Evolutionary conservation across 176 grass and related monocot species (phyloP).

Genomic region (Chloris gayana): DNA sequence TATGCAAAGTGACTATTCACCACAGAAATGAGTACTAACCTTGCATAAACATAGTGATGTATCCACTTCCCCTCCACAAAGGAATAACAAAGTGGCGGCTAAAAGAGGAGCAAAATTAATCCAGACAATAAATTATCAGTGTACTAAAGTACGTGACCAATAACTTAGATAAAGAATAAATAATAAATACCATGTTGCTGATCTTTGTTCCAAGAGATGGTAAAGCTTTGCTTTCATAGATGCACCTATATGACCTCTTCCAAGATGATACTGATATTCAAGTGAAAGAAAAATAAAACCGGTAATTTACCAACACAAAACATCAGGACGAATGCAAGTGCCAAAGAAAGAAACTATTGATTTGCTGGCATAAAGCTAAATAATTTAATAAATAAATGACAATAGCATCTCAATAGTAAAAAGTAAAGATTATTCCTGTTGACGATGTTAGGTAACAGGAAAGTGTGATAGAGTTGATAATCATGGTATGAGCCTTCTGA

Average conservation of each 20-base stretch:
- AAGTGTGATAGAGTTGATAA: conserved; percentile 3
- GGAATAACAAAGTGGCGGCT: conserved; percentile 96
- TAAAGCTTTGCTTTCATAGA: conserved; percentile 88
- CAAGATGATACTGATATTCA: conserved; percentile 84
- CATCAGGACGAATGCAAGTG: background rate
- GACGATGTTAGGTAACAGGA: background rate
- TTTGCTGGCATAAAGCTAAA: background rate
- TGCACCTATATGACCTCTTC: conserved; percentile 90
- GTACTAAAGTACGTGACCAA: background rate
- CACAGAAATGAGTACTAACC: conserved; percentile 56
- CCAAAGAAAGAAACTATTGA: background rate
- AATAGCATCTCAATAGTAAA: background rate
- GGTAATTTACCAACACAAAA: background rate
- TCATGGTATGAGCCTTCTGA: background rate
- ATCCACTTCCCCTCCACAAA: conserved; percentile 91
- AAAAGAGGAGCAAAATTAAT: conserved; percentile 29
- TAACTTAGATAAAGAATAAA: conserved; percentile 34
- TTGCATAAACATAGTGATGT: conserved; percentile 95
- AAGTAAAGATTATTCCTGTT: background rate
- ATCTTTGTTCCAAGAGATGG: conserved; percentile 84
- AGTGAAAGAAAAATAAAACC: conserved; percentile 16
- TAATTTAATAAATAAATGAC: background rate
- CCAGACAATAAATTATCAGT: conserved; percentile 30
- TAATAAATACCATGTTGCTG: conserved; percentile 69
- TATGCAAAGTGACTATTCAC: background rate